A percentile compares a stretch with the other conserved stretches of the same genome.
These are phyloP conservation scores for Leptosphaerulina australis DNA, from an alignment of 2,329 filamentous ascomycete genomes.

Conservation along the genomic window DNA sequence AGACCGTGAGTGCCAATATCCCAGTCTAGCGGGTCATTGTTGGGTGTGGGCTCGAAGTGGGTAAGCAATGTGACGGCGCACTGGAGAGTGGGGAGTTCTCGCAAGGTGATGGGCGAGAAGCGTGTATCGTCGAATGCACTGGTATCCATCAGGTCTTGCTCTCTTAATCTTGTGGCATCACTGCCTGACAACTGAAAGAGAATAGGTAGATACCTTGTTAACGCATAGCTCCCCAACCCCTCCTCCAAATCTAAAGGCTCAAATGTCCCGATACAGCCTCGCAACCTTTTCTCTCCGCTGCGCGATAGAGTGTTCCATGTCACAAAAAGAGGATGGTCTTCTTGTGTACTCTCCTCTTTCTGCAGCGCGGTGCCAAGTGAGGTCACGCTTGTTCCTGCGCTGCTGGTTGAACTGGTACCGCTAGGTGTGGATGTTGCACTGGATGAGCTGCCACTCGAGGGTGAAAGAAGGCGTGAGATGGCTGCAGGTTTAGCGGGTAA, in stretches of 20 bases:
- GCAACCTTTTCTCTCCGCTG: slow-evolving; percentile 67
- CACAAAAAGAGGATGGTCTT: slow-evolving; percentile 78
- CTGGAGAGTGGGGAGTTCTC: slow-evolving; percentile 49
- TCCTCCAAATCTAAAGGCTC: slow-evolving; percentile 73
- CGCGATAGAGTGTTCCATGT: slow-evolving; percentile 84
- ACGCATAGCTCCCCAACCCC: slow-evolving; percentile 78
- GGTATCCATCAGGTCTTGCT: neutral
- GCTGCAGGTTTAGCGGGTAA: slow-evolving; percentile 47
- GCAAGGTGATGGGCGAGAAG: slow-evolving; percentile 61
- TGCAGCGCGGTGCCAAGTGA: slow-evolving; percentile 40
- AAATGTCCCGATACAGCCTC: slow-evolving; percentile 97
- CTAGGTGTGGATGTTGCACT: slow-evolving; percentile 57
- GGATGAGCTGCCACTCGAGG: slow-evolving; percentile 53
- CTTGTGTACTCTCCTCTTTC: slow-evolving; percentile 26
- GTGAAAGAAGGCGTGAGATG: slow-evolving; percentile 53
- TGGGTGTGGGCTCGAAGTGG: slow-evolving; percentile 76
- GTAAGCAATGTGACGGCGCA: slow-evolving; percentile 77
- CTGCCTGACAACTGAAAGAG: neutral
- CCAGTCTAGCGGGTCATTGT: slow-evolving; percentile 75
- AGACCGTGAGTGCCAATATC: slow-evolving; percentile 83
- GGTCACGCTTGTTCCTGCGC: slow-evolving; percentile 51
- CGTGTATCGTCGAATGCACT: slow-evolving; percentile 69
- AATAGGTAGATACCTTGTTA: slow-evolving; percentile 69
- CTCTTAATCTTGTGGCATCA: neutral
- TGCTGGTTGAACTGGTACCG: slow-evolving; percentile 51